These are phyloP conservation scores for Tubosaeta sp. DNA, from an alignment of 768 basidiomycete genomes.

Conservation along the genomic window DNA sequence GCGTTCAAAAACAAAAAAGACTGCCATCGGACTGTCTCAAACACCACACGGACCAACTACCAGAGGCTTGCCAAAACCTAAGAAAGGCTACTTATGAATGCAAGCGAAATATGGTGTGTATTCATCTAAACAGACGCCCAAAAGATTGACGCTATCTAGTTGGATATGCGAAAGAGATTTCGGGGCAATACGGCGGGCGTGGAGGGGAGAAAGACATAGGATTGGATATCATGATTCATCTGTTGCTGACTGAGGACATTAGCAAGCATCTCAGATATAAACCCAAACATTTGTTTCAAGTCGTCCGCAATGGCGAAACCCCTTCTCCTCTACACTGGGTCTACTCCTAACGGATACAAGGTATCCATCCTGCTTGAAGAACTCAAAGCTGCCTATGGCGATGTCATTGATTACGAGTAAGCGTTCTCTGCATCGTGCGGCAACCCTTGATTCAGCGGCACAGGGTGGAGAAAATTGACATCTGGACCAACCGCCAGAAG, in stretches of 20 bases:
- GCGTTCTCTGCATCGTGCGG: constrained; percentile 2
- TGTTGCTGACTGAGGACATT: constrained; percentile 11
- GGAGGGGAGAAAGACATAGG: constrained; percentile 24
- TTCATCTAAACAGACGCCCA: not conserved
- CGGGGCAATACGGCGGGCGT: constrained; percentile 65
- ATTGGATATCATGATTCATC: too few relatives aligned
- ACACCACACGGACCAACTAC: constrained; percentile 69
- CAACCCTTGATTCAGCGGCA: not conserved
- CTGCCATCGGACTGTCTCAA: constrained; percentile 86
- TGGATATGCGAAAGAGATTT: constrained; percentile 84
- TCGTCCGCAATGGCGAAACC: constrained; percentile 4
- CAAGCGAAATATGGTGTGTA: constrained; percentile 80
- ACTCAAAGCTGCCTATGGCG: constrained; percentile 50
- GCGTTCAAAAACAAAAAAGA: constrained; percentile 72
- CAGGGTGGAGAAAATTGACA: constrained; percentile 51
- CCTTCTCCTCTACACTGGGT: constrained; percentile 12
- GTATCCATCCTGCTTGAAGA: constrained; percentile 59
- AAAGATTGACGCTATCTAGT: constrained; percentile 34
- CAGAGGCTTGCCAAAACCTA: constrained; percentile 74
- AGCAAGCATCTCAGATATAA: constrained; percentile 19
- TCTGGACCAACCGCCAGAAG: constrained; percentile 72
- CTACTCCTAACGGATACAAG: constrained; percentile 52
- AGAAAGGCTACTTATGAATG: constrained; percentile 85
- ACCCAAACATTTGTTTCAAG: too few relatives aligned
- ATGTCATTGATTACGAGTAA: constrained; percentile 49